Conservation (phyloP, 139 green algal species). For the Protoeuglena noctilucae region DNA sequence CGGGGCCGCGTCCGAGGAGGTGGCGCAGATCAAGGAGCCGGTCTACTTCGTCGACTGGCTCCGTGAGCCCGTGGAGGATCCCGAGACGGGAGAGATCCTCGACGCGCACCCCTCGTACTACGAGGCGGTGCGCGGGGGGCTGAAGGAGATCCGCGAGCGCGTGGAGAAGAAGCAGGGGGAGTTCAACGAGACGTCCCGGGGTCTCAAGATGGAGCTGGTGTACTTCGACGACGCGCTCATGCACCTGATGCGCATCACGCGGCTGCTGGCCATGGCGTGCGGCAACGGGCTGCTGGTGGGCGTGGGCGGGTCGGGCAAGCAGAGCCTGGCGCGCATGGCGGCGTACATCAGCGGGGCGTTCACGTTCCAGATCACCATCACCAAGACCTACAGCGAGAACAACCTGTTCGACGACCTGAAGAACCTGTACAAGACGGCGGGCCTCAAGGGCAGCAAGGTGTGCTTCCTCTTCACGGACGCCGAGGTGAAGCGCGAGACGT, state of each 20-base stretch:
- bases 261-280: slow-evolving; percentile 68
- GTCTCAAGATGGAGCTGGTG: slow-evolving; percentile 71
- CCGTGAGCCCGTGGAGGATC: slow-evolving; percentile 60
- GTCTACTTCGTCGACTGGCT: slow-evolving; percentile 89
- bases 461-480: slow-evolving; percentile 86
- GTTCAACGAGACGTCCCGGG: slow-evolving; percentile 69
- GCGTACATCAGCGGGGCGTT: slow-evolving; percentile 62
- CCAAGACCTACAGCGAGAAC: slow-evolving; percentile 69
- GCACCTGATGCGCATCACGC: slow-evolving; percentile 73
- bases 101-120: slow-evolving; percentile 65
- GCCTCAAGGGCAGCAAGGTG: slow-evolving; percentile 77
- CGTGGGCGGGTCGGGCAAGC: slow-evolving; percentile 83
- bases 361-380: slow-evolving; percentile 58
- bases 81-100: slow-evolving; percentile 60
- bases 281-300: slow-evolving; percentile 80
- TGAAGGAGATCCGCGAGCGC: slow-evolving; percentile 39
- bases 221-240: slow-evolving; percentile 82
- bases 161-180: slow-evolving; percentile 42
- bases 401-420: slow-evolving; percentile 94
- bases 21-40: slow-evolving; percentile 55
- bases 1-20: slow-evolving; percentile 39
- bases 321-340: slow-evolving; percentile 53
- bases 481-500: slow-evolving; percentile 85
- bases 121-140: slow-evolving; percentile 50
- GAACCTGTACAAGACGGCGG: slow-evolving; percentile 79